A percentile compares a stretch with the other conserved stretches of the same genome.
Conservation (phyloP, 345 rosid genomes). For the Trapa incisa region DNA sequence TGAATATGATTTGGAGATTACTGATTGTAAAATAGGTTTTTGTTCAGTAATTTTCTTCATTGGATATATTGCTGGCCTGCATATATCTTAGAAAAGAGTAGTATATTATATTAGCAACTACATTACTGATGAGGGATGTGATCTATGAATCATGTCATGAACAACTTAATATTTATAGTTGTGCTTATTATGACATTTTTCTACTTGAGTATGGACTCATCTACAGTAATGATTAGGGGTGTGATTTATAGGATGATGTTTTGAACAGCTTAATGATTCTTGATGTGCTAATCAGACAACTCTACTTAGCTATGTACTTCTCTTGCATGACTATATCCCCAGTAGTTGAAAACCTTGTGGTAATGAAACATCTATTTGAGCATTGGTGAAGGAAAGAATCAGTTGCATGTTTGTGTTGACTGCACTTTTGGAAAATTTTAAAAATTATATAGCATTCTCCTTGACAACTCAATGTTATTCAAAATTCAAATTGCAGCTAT, state of each 20-base stretch:
- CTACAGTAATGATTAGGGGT: too few species aligned
- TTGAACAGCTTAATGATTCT: too few species aligned
- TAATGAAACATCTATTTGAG: neutral
- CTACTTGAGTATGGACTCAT: neutral
- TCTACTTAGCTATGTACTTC: neutral
- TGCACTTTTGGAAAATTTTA: neutral
- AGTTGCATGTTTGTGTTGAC: neutral
- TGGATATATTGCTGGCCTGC: neutral
- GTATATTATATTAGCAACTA: neutral
- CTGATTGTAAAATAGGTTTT: neutral
- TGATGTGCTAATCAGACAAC: too few species aligned
- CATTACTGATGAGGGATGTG: neutral
- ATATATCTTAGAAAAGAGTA: neutral
- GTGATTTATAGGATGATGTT: too few species aligned
- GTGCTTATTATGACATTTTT: neutral
- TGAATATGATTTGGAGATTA: neutral
- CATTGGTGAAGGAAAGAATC: neutral
- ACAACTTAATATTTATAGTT: neutral
- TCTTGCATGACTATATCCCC: neutral
- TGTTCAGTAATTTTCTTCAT: neutral
- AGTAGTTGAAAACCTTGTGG: neutral
- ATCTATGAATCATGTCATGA: neutral
- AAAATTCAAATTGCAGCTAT: neutral
- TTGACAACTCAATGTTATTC: neutral
- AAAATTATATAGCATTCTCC: neutral